A percentile compares a stretch with the other conserved stretches of the same genome.
Evolutionary conservation across 441 rosid genomes (phyloP).

Genomic region (Francoa sonchifolia): DNA sequence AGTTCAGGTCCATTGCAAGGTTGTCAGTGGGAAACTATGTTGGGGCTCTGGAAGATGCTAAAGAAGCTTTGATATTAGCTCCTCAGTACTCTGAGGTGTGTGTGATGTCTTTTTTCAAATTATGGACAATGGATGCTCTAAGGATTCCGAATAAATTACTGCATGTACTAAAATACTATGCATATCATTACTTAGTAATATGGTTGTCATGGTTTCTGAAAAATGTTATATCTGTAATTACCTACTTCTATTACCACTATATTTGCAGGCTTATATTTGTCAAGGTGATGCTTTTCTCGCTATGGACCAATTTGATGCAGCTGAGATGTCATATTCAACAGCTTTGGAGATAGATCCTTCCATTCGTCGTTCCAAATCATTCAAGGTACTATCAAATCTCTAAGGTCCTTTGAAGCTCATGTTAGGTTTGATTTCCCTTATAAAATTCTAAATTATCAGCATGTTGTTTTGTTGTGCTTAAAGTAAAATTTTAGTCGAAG

Average conservation of each 20-base stretch:
- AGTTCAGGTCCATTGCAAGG: constrained; percentile 49
- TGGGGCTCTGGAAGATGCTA: constrained; percentile 69
- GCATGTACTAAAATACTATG: too few species aligned
- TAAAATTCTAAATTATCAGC: not conserved
- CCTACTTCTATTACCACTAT: not conserved
- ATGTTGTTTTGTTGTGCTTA: not conserved
- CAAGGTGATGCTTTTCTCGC: constrained; percentile 69
- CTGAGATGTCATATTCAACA: constrained; percentile 46
- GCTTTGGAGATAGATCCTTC: constrained; percentile 57
- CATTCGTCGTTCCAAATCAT: constrained; percentile 50
- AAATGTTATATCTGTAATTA: not conserved
- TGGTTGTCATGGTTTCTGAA: not conserved
- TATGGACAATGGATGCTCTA: too few species aligned
- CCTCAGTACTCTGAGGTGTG: constrained; percentile 49
- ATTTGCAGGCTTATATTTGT: constrained; percentile 45
- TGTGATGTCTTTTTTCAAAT: not conserved
- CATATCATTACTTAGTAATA: too few species aligned
- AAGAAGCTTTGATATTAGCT: constrained; percentile 32
- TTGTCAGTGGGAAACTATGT: constrained; percentile 39
- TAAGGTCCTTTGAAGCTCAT: not conserved
- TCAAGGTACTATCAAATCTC: constrained; percentile 36
- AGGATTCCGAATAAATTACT: too few species aligned
- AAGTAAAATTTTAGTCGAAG: too few species aligned
- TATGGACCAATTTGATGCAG: constrained; percentile 47
- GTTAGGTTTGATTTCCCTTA: constrained; percentile 1